Conservation (phyloP, 495 filamentous ascomycete species). For the Daldinia bambusicola region DNA sequence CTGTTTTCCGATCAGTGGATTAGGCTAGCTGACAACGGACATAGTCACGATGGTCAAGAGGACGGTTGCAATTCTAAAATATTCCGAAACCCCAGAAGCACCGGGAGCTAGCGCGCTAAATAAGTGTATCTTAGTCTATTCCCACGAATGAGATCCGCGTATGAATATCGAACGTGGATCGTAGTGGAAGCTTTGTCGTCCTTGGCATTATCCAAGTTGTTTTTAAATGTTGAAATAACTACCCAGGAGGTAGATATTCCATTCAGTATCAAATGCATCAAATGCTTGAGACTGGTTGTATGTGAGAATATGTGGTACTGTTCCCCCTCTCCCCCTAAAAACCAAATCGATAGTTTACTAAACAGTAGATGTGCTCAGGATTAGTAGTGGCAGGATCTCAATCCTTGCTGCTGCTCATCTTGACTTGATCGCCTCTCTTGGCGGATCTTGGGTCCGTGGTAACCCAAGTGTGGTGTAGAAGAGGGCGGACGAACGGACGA, state of each 20-base stretch:
- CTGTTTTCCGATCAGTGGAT: constrained; percentile 16
- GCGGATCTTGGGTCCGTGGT: constrained; percentile 34
- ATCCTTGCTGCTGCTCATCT: constrained; percentile 40
- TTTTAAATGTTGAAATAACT: not conserved
- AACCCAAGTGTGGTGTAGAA: constrained; percentile 34
- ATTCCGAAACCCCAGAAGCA: constrained; percentile 41
- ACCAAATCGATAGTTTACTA: not conserved
- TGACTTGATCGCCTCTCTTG: constrained; percentile 32
- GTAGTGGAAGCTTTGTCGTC: not conserved
- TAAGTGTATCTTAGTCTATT: constrained; percentile 12
- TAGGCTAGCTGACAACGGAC: constrained; percentile 25
- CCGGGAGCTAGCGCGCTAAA: constrained; percentile 33
- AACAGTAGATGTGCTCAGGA: constrained; percentile 21
- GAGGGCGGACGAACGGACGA: constrained; percentile 29
- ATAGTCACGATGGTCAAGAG: constrained; percentile 33
- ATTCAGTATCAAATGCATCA: not conserved
- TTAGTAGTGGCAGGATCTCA: constrained; percentile 10
- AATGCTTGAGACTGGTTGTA: not conserved
- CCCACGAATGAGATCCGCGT: constrained; percentile 17
- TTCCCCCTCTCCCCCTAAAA: not conserved
- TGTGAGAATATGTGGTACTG: not conserved
- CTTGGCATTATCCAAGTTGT: constrained; percentile 14
- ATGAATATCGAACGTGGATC: constrained; percentile 5
- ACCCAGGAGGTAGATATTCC: not conserved
- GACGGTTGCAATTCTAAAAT: constrained; percentile 41